phyloP scores from a whole-genome alignment of 768 basidiomycete species.

The Austroboletus festivus region DNA sequence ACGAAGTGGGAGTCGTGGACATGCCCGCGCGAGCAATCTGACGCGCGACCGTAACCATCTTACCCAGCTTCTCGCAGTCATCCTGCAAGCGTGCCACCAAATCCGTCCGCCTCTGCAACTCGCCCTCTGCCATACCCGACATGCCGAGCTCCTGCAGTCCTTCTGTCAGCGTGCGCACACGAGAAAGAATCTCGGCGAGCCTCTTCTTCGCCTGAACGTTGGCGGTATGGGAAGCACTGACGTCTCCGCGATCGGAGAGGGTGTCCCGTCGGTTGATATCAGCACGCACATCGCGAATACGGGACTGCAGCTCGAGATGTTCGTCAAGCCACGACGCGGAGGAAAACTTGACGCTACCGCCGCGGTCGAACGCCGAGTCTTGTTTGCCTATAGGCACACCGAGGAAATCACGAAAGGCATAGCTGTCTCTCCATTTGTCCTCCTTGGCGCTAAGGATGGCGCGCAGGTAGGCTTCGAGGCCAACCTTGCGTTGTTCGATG shows the following conservation, averaged over 20 bases:
- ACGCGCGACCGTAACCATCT: slow-evolving; percentile 78
- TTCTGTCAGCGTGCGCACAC: slow-evolving; percentile 68
- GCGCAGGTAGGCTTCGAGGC: slow-evolving; percentile 82
- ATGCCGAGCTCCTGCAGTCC: slow-evolving; percentile 64
- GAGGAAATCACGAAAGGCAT: slow-evolving; percentile 83
- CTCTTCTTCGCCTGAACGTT: slow-evolving; percentile 86
- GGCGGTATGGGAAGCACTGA: slow-evolving; percentile 68
- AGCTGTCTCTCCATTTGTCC: slow-evolving; percentile 74
- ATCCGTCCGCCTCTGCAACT: slow-evolving; percentile 83
- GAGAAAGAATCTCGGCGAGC: slow-evolving; percentile 70
- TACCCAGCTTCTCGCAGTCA: slow-evolving; percentile 84
- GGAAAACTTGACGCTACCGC: slow-evolving; percentile 53
- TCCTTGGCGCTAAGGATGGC: slow-evolving; percentile 82
- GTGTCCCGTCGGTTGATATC: slow-evolving; percentile 87
- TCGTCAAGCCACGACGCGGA: slow-evolving; percentile 87
- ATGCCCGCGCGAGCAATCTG: slow-evolving; percentile 42
- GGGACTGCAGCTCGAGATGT: slow-evolving; percentile 71
- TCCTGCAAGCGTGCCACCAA: slow-evolving; percentile 87
- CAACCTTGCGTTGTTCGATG: slow-evolving; percentile 72
- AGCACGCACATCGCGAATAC: slow-evolving; percentile 78
- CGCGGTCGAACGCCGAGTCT: slow-evolving; percentile 26
- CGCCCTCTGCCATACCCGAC: slow-evolving; percentile 85
- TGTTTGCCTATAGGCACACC: slow-evolving; percentile 71
- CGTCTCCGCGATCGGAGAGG: slow-evolving; percentile 70
- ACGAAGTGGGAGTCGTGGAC: slow-evolving; percentile 30